Base-by-base conservation (phyloP, 31 red algal genomes). In the Asparagopsis taxiformis region DNA sequence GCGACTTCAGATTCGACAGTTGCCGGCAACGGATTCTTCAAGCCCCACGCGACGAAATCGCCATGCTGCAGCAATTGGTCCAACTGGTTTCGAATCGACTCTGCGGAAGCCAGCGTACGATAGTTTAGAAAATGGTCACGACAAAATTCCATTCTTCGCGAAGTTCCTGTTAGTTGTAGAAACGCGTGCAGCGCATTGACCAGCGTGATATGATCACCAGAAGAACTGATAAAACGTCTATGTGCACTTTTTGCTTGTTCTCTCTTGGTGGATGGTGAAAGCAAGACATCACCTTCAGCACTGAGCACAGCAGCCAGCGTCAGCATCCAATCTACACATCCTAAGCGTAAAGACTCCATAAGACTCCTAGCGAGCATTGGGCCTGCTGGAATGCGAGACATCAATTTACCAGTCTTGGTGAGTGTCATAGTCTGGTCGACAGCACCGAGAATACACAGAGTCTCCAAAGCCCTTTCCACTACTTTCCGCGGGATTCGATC, bases 121-220 rank as follows among this genome's bases (percentile, higher is more conserved):
- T 71, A 55, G 61, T 93, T 86, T 13, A 93, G 80, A 55, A 78
- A 77, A 68, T 93, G 75, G 51, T 84, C 78, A 63, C 58, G 55
- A 63, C 85, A 96, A 74, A 86, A 86, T 49, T 72, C 75, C 21
- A 26, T 32, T 52, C 34, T 55, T 39, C 53, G 63, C 36, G n/a
- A 56, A 30, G 49, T 49, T 36, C 56, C 56, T 6, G 55, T 48
- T 3, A 75, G 50, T 10, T 71, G 81, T 24, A 50, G 20, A 55
- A 77, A 81, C 5, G 85, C 60, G 20, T 79, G 60, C 17, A 84
- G 65, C 9, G 64, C 85, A 44, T 82, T 76, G 2, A 72, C 75
- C 0, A 81, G 51, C 25, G 79, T 93, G 24, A 87, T 35, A 59
- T 93, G 90, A 58, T 93, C 93, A 23, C 93, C 93, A 50, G 29